Base-by-base conservation (phyloP, 1,284 basidiomycete genomes). In the Boletus semigastroideus region DNA sequence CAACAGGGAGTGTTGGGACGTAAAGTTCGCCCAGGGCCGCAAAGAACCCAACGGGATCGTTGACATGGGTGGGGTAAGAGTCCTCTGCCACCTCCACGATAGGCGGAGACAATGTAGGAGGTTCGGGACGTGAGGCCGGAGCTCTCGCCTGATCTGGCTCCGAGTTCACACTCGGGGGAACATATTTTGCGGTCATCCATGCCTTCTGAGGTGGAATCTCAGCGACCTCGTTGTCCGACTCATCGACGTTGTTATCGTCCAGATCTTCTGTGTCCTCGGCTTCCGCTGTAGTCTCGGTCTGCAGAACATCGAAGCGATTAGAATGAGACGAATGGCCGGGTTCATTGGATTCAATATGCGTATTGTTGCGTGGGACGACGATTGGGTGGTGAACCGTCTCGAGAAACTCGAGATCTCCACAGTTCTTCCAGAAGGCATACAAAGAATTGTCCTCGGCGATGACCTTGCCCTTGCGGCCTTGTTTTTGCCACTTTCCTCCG, bases 381-480 rank as follows among this genome's bases (percentile, higher is more conserved):
- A 27, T 43, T 1, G 49, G 51, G 28, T 1, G 36, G 1, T 33
- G 30, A 19, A 61, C 16, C 31, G 20, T 53, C 0, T 60, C 52
- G 40, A 79, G 53, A 54, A 79, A 80, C 0, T 66, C 65, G 5
- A 82, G 34, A 52, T 82, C 80, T 0, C 59, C 49, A 16, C 68
- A 69, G 4, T 63, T 58, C 45, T 66, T 67, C 81, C 81, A 83
- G 51, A 75, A 78, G 0, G 70, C 72, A 56, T 83, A 83, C 0
- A 70, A 27, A 1, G 75, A 75, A 2, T 65, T 56, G 34, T 74
- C 71, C 36, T 63, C 48, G 7, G 19, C 39, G 16, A 54, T 34
- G 14, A 58, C 53, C 61, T 61, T 53, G 39, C 63, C 50, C 52
- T 55, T 46, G 2, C 27, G 50, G 17, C 59, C 59, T 53, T 70